Conservation (phyloP, 257 asterid genomes). For the Datura wrightii region DNA sequence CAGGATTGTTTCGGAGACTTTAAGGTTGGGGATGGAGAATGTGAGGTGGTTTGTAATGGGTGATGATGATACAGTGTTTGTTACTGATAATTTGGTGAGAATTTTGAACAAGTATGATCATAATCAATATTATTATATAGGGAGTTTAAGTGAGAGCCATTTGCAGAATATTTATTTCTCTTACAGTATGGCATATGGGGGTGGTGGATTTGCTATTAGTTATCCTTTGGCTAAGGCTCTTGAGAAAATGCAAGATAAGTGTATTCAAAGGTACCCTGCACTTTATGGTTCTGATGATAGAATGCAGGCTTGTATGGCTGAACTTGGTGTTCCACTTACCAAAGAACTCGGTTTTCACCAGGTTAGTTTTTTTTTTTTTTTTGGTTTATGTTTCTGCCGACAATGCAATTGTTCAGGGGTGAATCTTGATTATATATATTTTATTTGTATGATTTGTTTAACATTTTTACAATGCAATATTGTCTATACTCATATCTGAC, state of each 20-base stretch:
- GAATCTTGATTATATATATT: not conserved
- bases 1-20: slow-evolving; percentile 76
- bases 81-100: slow-evolving; percentile 81
- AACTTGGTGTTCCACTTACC: slow-evolving; percentile 92
- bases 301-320: slow-evolving; percentile 97
- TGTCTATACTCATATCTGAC: not conserved
- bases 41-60: slow-evolving; percentile 96
- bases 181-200: slow-evolving; percentile 87
- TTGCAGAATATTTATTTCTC: slow-evolving; percentile 84
- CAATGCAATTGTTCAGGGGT: not conserved
- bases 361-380: slow-evolving; percentile 46
- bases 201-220: slow-evolving; percentile 92
- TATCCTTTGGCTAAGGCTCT: slow-evolving; percentile 81
- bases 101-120: slow-evolving; percentile 82
- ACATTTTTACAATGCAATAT: not conserved
- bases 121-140: slow-evolving; percentile 77
- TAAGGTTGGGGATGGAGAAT: slow-evolving; percentile 56
- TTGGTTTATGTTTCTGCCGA: not conserved
- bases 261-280: slow-evolving; percentile 83
- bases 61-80: slow-evolving; percentile 84
- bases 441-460: not conserved
- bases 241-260: slow-evolving; percentile 77
- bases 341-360: slow-evolving; percentile 92
- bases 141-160: slow-evolving; percentile 87
- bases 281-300: slow-evolving; percentile 89